These are phyloP conservation scores for Akanthomyces uredinophilus DNA, from an alignment of 2,329 filamentous ascomycete species.

Conservation along the genomic window DNA sequence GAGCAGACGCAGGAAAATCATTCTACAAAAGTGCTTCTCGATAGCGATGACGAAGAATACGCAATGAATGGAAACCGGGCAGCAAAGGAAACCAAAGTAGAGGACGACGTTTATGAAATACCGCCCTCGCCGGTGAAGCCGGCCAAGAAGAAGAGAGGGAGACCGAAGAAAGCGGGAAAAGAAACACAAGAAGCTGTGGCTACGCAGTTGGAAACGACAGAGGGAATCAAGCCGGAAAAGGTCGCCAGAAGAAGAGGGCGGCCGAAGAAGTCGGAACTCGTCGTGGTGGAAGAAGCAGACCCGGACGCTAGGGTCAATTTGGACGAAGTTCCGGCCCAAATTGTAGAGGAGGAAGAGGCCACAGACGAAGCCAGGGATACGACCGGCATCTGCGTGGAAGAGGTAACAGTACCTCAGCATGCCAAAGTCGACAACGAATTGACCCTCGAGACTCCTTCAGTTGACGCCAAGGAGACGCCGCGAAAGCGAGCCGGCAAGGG, in stretches of 20 bases:
- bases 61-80: background rate
- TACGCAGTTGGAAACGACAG: slow-evolving; percentile 17
- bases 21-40: background rate
- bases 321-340: background rate
- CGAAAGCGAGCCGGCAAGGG: background rate
- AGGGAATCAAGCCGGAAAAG: background rate
- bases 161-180: slow-evolving; percentile 15
- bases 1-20: background rate
- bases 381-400: background rate
- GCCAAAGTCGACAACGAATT: background rate
- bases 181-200: slow-evolving; percentile 15
- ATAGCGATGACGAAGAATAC: background rate
- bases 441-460: background rate
- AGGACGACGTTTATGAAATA: background rate
- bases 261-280: slow-evolving; percentile 33
- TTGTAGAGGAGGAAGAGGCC: background rate
- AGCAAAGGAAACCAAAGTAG: background rate
- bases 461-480: background rate
- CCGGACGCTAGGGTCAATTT: background rate
- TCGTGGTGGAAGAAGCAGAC: background rate
- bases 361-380: background rate
- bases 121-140: background rate
- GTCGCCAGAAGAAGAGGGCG: slow-evolving; percentile 36
- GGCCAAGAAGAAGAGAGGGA: slow-evolving; percentile 18
- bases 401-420: background rate